Base-by-base conservation (phyloP, 1,139 yeast species). In the Pichia sp. region DNA sequence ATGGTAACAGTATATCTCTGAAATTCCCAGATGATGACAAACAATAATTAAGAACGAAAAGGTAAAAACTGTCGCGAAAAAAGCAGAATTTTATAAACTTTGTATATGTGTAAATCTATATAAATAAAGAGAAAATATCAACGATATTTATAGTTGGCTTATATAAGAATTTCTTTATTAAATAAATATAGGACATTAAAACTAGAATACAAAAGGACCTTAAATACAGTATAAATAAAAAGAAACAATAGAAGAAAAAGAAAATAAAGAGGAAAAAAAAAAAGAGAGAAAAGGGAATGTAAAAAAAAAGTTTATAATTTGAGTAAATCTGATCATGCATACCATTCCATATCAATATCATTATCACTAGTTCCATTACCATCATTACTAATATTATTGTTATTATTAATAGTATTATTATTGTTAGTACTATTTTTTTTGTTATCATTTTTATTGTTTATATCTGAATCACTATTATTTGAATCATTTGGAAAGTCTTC, bases 401-500 rank as follows among this genome's bases (percentile, higher is more conserved):
- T 32, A 11, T 32, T 18, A 18, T 13, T 18, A n/a, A n/a, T n/a
- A n/a, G n/a, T n/a, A n/a, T n/a, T n/a, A n/a, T n/a, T n/a, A n/a
- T n/a, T n/a, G n/a, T n/a, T n/a, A n/a, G n/a, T n/a, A n/a, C n/a
- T n/a, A n/a, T n/a, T n/a, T n/a, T n/a, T n/a, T n/a, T 46, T 46
- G 8, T 37, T 32, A 32, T 2, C 12, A 18, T 18, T 32, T 18
- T 32, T 18, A 18, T 13, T 18, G 11, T 32, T 11, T 13, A 11
- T 11, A 32, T 16, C 18, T 18, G 7, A 30, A 16, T 18, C 22
- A 11, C 9, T 11, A 34, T 26, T n/a, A 41, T 39, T 6, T 9
- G 68, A 67, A 52, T 65, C 68, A 32, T 16, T 32, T 32, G 66
- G 58, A 41, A 62, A 63, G 42, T 67, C 72, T 50, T 65, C 68